phyloP scores from a whole-genome alignment of 805 yeast species.

The Lipomyces sp. region DNA sequence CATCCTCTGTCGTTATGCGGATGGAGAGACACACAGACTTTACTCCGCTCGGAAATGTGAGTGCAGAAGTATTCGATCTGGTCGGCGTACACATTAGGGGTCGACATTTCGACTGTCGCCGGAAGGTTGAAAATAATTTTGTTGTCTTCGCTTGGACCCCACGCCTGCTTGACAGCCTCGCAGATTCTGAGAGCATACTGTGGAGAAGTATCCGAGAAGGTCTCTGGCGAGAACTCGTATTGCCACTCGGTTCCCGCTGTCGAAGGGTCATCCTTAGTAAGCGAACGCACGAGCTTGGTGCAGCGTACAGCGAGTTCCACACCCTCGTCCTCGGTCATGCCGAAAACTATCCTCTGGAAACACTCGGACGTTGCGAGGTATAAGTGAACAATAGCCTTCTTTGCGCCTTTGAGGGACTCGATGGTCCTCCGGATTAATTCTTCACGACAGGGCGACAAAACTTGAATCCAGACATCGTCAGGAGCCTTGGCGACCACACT shows the following conservation, averaged over 20 bases:
- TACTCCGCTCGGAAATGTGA: conserved; percentile 67
- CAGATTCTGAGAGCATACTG: conserved; percentile 69
- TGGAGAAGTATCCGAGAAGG: conserved; percentile 70
- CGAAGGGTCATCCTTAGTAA: conserved; percentile 71
- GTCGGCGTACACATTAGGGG: conserved; percentile 83
- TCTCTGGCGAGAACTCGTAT: conserved; percentile 81
- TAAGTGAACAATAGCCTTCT: conserved; percentile 74
- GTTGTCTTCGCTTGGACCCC: conserved; percentile 67
- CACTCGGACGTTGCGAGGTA: conserved; percentile 78
- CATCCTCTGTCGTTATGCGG: conserved; percentile 88
- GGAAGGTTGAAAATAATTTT: conserved; percentile 83
- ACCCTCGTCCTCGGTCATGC: conserved; percentile 59
- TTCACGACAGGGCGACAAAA: conserved; percentile 75
- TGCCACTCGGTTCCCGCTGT: conserved; percentile 65
- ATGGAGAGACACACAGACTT: conserved; percentile 74
- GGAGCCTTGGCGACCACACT: conserved; percentile 76
- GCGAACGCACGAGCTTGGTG: conserved; percentile 62
- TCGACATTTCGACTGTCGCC: conserved; percentile 81
- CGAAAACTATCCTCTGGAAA: conserved; percentile 73
- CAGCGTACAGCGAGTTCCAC: conserved; percentile 65
- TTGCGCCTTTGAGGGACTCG: conserved; percentile 74
- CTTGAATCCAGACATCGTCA: conserved; percentile 76
- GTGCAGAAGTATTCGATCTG: conserved; percentile 76
- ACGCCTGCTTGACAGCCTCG: conserved; percentile 74
- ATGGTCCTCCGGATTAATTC: conserved; percentile 72